Evolutionary conservation across 164 flowering plant species (phyloP).

Genomic region (Aristolochia contorta): DNA sequence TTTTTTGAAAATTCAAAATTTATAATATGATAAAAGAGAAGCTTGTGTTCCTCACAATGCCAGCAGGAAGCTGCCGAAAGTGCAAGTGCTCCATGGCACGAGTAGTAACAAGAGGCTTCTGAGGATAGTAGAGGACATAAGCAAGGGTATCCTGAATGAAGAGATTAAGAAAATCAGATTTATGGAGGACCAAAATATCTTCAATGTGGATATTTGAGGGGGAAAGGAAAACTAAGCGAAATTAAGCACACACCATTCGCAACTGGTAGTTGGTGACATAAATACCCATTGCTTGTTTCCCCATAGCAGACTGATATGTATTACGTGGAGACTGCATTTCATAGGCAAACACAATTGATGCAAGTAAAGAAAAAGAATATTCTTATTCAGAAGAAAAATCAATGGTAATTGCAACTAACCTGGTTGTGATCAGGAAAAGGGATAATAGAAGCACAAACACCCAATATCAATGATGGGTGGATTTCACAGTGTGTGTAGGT

Average conservation of each 20-base stretch:
- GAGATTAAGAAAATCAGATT: too few relatives aligned
- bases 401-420: too few relatives aligned
- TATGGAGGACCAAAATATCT: too few relatives aligned
- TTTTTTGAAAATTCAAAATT: too few relatives aligned
- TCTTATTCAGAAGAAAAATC: too few relatives aligned
- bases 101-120: constrained; percentile 96
- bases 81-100: constrained; percentile 98
- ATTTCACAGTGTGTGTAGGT: constrained; percentile 98
- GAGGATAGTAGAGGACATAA: constrained; percentile 93
- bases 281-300: constrained; percentile 99
- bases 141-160: constrained; percentile 83
- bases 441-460: constrained; percentile 98
- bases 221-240: too few relatives aligned
- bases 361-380: too few relatives aligned
- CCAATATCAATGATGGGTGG: constrained; percentile 92
- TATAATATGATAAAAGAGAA: too few relatives aligned
- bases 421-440: constrained; percentile 99
- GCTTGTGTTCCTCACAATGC: constrained; percentile 37
- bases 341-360: too few relatives aligned
- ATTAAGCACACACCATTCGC: constrained; percentile 75
- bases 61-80: constrained; percentile 97
- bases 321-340: constrained; percentile 85
- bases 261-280: constrained; percentile 96
- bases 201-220: too few relatives aligned
- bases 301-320: constrained; percentile 99